A percentile compares a stretch with the other conserved stretches of the same genome.
These are phyloP conservation scores for Suaeda aralocaspica DNA, from an alignment of 148 eudicot genomes.

Conservation along the genomic window DNA sequence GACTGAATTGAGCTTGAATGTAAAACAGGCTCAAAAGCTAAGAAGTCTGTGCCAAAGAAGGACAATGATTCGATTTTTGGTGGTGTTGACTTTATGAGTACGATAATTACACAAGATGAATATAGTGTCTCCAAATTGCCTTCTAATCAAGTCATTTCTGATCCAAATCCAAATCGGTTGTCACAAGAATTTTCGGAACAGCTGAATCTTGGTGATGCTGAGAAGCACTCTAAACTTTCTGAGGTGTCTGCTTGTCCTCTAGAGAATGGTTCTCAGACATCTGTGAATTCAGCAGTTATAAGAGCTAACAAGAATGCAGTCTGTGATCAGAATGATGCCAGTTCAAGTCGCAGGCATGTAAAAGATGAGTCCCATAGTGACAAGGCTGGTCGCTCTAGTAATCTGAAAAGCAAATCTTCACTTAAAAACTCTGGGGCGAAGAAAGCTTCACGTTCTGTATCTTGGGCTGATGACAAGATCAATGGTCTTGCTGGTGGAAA, in stretches of 20 bases:
- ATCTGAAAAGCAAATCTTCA: conserved; percentile 40
- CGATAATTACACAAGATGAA: conserved; percentile 65
- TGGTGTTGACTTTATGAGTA: conserved; percentile 54
- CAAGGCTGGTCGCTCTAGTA: conserved; percentile 28
- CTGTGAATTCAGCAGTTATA: not conserved
- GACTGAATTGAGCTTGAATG: conserved; percentile 14
- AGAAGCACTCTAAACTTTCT: conserved; percentile 18
- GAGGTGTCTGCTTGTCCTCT: conserved; percentile 22
- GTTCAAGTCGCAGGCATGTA: conserved; percentile 20
- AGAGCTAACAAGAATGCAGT: not conserved
- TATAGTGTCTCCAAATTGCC: conserved; percentile 50
- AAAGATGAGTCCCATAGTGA: conserved; percentile 18
- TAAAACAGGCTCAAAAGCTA: conserved; percentile 49
- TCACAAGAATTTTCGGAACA: conserved; percentile 30
- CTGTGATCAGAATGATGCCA: conserved; percentile 20
- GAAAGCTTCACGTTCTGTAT: conserved; percentile 54
- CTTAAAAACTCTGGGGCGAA: conserved; percentile 48
- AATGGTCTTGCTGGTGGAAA: conserved; percentile 31
- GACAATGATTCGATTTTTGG: conserved; percentile 34
- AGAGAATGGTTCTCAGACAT: conserved; percentile 6
- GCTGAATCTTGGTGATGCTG: conserved; percentile 19
- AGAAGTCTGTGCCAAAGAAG: conserved; percentile 30
- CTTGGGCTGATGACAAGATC: conserved; percentile 79
- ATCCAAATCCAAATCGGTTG: conserved; percentile 26
- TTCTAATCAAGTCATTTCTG: conserved; percentile 17